Percentiles rank a stretch among this genome's conserved stretches.
Conservation (phyloP, 192 early-diverging fungal species). For the Chytriomyces hyalinus region DNA sequence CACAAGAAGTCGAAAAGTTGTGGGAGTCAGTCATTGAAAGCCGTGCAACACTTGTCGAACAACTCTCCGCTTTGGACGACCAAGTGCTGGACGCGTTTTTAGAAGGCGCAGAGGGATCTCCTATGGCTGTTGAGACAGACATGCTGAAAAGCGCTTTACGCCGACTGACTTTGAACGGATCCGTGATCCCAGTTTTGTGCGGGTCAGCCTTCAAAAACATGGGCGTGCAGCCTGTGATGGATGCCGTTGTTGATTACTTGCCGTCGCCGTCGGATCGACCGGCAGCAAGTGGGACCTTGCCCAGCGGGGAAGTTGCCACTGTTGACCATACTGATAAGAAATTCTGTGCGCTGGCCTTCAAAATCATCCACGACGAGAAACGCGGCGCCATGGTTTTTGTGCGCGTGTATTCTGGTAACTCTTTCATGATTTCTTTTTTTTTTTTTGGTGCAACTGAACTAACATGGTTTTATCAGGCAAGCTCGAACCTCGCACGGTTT, state of each 20-base stretch:
- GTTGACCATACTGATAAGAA: constrained; percentile 37
- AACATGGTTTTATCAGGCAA: constrained; percentile 47
- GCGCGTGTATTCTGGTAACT: constrained; percentile 79
- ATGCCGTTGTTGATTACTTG: constrained; percentile 85
- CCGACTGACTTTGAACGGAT: constrained; percentile 68
- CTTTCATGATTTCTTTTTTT: constrained; percentile 6
- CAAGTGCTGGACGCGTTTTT: constrained; percentile 84
- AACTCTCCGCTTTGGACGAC: constrained; percentile 82
- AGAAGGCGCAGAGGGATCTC: constrained; percentile 71
- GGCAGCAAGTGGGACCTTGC: constrained; percentile 47
- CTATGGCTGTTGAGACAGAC: constrained; percentile 61
- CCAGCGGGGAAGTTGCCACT: constrained; percentile 2
- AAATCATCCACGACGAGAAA: constrained; percentile 82
- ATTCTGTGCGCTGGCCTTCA: constrained; percentile 88
- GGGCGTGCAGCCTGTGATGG: constrained; percentile 92
- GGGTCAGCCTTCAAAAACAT: constrained; percentile 88
- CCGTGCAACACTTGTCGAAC: constrained; percentile 77
- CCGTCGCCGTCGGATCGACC: constrained; percentile 80
- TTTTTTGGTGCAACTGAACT: constrained; percentile 3
- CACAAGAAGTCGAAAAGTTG: constrained; percentile 13
- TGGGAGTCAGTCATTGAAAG: constrained; percentile 51
- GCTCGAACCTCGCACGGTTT: constrained; percentile 71
- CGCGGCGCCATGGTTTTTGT: constrained; percentile 93
- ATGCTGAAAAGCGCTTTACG: constrained; percentile 74
- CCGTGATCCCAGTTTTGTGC: constrained; percentile 81